Conservation (phyloP, 106 monocot genomes). For the Dendrobium officinale region DNA sequence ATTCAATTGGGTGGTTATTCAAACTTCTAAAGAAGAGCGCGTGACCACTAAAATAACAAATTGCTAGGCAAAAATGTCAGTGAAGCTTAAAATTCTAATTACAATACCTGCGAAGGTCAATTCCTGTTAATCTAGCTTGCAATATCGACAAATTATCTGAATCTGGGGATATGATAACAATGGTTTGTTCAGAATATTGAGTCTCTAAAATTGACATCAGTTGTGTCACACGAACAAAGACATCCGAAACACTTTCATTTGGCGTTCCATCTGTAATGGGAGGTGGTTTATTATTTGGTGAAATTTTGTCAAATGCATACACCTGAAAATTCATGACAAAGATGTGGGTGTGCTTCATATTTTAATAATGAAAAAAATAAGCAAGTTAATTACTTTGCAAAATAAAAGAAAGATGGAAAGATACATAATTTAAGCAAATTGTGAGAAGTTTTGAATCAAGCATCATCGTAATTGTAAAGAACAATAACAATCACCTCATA, state of each 20-base stretch:
- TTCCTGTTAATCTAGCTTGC: conserved; percentile 73
- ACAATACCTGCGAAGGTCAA: conserved; percentile 70
- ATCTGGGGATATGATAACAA: conserved; percentile 82
- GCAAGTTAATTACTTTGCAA: background rate
- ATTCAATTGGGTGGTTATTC: background rate
- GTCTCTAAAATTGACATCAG: conserved; percentile 93
- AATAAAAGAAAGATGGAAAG: background rate
- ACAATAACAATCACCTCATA: too few relatives aligned
- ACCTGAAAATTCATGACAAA: conserved; percentile 30
- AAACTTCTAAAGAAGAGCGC: background rate
- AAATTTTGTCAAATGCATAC: conserved; percentile 67
- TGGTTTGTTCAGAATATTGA: conserved; percentile 75
- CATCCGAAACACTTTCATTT: conserved; percentile 85
- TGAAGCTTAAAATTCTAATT: background rate
- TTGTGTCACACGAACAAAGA: conserved; percentile 77
- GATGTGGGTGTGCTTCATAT: background rate
- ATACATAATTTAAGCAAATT: background rate
- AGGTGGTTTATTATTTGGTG: conserved; percentile 74
- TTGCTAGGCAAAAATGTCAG: background rate
- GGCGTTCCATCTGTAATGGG: conserved; percentile 73
- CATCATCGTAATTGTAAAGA: too few relatives aligned
- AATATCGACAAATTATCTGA: conserved; percentile 78
- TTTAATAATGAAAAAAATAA: background rate
- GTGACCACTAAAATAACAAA: background rate
- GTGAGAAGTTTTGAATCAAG: too few relatives aligned